phyloP scores from a whole-genome alignment of 2,329 filamentous ascomycete species.

The Ceratocystis colombiana region DNA sequence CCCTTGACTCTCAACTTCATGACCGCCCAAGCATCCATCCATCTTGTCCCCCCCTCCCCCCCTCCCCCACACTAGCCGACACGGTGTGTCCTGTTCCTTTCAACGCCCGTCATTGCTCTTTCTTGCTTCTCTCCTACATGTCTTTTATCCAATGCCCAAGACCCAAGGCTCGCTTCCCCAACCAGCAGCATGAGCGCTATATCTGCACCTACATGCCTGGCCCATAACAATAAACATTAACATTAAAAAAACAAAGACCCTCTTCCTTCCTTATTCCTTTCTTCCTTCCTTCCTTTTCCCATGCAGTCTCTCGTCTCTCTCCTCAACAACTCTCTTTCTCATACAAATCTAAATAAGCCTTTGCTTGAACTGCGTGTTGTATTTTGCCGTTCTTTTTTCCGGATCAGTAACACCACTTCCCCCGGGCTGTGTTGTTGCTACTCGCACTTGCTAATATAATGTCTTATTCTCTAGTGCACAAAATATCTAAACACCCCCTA shows the following conservation, averaged over 20 bases:
- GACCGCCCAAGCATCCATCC: background rate
- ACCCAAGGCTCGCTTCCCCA: background rate
- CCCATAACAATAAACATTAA: background rate
- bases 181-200: background rate
- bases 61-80: background rate
- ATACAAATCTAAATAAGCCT: background rate
- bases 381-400: slow-evolving; percentile 7
- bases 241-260: slow-evolving; percentile 3
- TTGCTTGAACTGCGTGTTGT: background rate
- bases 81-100: background rate
- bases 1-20: too few relatives aligned
- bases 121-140: background rate
- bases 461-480: background rate
- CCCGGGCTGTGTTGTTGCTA: background rate
- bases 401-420: background rate
- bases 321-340: slow-evolving; percentile 5
- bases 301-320: background rate
- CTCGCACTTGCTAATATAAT: background rate
- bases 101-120: background rate
- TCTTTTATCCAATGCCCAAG: background rate
- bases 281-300: background rate
- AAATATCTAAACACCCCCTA: background rate
- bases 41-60: background rate
- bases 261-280: slow-evolving; percentile 4
- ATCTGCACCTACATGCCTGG: background rate